Conservation (phyloP, 768 basidiomycete genomes). For the Nidularia sp. region DNA sequence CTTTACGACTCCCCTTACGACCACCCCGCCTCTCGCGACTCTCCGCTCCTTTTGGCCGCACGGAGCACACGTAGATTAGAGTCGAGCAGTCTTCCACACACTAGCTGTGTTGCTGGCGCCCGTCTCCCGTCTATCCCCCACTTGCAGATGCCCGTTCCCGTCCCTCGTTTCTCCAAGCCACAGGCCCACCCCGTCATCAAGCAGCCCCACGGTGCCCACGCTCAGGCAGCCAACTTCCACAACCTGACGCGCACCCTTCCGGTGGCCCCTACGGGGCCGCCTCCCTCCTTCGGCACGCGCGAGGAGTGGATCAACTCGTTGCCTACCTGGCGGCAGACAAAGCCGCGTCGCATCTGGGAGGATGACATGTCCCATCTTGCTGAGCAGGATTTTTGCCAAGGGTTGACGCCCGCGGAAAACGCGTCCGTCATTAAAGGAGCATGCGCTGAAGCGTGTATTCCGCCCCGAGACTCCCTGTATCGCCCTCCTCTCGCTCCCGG, state of each 20-base stretch:
- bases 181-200: slow-evolving; percentile 67
- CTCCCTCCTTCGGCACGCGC: slow-evolving; percentile 60
- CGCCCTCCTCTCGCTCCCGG: too few species aligned
- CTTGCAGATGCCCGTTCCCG: slow-evolving; percentile 85
- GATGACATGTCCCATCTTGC: slow-evolving; percentile 32
- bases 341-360: slow-evolving; percentile 65
- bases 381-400: slow-evolving; percentile 61
- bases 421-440: slow-evolving; percentile 81
- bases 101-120: slow-evolving; percentile 39
- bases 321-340: slow-evolving; percentile 67
- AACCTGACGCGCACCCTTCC: slow-evolving; percentile 56
- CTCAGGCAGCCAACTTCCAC: slow-evolving; percentile 42
- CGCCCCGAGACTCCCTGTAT: slow-evolving; percentile 54
- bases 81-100: slow-evolving; percentile 34
- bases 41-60: slow-evolving; percentile 27
- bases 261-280: slow-evolving; percentile 54
- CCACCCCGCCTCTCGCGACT: slow-evolving; percentile 32
- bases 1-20: slow-evolving; percentile 77
- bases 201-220: slow-evolving; percentile 39
- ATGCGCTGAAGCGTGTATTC: slow-evolving; percentile 81
- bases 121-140: slow-evolving; percentile 30
- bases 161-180: slow-evolving; percentile 56
- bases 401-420: slow-evolving; percentile 77
- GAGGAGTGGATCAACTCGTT: slow-evolving; percentile 74
- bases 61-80: slow-evolving; percentile 45